phyloP scores from a whole-genome alignment of 768 basidiomycete genomes.

The Lentinula boryana region DNA sequence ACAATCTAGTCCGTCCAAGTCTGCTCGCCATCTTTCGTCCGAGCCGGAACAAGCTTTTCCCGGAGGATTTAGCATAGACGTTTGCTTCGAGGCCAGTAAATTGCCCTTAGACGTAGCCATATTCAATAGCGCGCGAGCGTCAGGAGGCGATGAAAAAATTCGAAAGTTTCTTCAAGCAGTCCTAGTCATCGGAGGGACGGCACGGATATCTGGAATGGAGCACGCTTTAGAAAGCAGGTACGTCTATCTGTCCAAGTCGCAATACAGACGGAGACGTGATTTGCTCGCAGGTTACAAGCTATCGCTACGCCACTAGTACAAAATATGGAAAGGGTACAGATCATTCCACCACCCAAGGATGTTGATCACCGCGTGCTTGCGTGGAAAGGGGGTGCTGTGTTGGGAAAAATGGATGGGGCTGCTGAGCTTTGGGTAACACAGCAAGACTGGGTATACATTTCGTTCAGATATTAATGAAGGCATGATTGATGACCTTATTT shows the following conservation, averaged over 20 bases:
- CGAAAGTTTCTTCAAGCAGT: conserved; percentile 86
- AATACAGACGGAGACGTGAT: not conserved
- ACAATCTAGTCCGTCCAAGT: conserved; percentile 13
- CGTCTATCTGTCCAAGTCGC: conserved; percentile 10
- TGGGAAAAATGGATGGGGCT: conserved; percentile 88
- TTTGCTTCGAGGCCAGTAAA: conserved; percentile 81
- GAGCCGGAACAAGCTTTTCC: conserved; percentile 25
- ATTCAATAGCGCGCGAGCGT: conserved; percentile 85
- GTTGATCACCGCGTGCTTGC: conserved; percentile 84
- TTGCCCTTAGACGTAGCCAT: conserved; percentile 90
- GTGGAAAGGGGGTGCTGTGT: conserved; percentile 93
- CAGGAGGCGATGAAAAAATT: conserved; percentile 84
- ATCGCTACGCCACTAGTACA: conserved; percentile 79
- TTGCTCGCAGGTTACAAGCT: conserved; percentile 55
- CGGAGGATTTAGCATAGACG: conserved; percentile 60
- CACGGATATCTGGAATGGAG: conserved; percentile 73
- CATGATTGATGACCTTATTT: not conserved
- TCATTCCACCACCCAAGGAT: conserved; percentile 92
- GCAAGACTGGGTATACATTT: conserved; percentile 73
- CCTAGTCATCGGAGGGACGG: conserved; percentile 81
- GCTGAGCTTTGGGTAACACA: conserved; percentile 85
- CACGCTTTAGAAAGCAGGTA: conserved; percentile 88
- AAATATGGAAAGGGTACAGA: conserved; percentile 83
- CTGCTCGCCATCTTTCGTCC: conserved; percentile 12
- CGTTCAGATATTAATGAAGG: not conserved